A percentile compares a stretch with the other conserved stretches of the same genome.
phyloP scores from a whole-genome alignment of 2,329 filamentous ascomycete species.

The Pseudohalonectria lignicola region DNA sequence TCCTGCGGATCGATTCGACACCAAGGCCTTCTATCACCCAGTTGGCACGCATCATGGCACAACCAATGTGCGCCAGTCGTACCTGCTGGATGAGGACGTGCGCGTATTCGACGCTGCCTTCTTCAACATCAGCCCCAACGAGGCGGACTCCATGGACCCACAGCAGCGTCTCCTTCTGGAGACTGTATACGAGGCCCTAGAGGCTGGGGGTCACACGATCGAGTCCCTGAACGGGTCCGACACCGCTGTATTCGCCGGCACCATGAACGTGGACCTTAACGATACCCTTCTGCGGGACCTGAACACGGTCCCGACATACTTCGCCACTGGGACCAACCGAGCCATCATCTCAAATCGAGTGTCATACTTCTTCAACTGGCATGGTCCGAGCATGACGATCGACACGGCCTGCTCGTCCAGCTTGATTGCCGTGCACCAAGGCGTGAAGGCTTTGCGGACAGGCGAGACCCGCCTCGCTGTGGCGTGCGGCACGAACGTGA shows the following conservation, averaged over 20 bases:
- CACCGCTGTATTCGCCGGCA: constrained; percentile 37
- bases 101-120: constrained; percentile 20
- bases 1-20: constrained; percentile 19
- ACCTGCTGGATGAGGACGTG: too few relatives aligned
- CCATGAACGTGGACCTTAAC: too few relatives aligned
- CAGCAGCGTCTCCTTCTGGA: constrained; percentile 40
- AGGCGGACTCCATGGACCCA: constrained; percentile 29
- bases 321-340: too few relatives aligned
- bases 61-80: constrained; percentile 15
- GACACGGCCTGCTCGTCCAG: constrained; percentile 43
- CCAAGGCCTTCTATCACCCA: constrained; percentile 18
- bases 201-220: constrained; percentile 38
- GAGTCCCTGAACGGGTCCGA: constrained; percentile 31
- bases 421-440: constrained; percentile 36
- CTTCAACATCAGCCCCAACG: constrained; percentile 21
- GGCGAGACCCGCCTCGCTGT: constrained; percentile 35
- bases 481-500: constrained; percentile 16
- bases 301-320: too few relatives aligned
- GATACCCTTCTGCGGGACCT: too few relatives aligned
- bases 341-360: constrained; percentile 44
- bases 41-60: constrained; percentile 18
- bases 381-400: constrained; percentile 38
- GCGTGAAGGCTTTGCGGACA: constrained; percentile 34
- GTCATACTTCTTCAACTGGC: constrained; percentile 43
- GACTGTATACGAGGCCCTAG: constrained; percentile 40